Percentiles rank a stretch among this genome's conserved stretches.
Evolutionary conservation across 192 early-diverging fungal genomes (phyloP).

Genomic region (Obelidium mucronatum): DNA sequence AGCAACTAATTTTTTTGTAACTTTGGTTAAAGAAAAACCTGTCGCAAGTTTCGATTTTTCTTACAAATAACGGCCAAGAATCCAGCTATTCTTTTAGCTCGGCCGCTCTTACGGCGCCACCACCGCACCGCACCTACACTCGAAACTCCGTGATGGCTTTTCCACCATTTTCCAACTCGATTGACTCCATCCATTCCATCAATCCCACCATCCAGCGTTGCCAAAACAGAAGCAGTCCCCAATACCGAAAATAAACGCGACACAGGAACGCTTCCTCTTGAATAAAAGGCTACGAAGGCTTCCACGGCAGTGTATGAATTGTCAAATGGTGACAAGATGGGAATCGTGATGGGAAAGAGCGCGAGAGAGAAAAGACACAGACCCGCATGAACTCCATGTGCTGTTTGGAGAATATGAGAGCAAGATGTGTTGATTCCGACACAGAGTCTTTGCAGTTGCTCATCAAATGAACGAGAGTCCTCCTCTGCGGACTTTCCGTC

Average conservation of each 20-base stretch:
- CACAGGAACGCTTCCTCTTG: slow-evolving; percentile 1
- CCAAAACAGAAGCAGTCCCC: slow-evolving; percentile 13
- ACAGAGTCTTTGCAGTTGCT: slow-evolving; percentile 18
- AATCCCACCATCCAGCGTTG: slow-evolving; percentile 27
- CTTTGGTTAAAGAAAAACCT: no score
- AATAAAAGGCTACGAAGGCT: slow-evolving; percentile 31
- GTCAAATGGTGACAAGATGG: slow-evolving; percentile 8
- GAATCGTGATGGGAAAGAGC: slow-evolving; percentile 21
- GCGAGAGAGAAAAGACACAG: slow-evolving; percentile 29
- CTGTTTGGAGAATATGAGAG: slow-evolving; percentile 22
- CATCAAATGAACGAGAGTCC: slow-evolving; percentile 20
- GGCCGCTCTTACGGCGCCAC: slow-evolving; percentile 32
- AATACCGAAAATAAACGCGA: slow-evolving; percentile 32
- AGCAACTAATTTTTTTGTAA: not conserved
- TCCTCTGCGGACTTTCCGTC: slow-evolving; percentile 14
- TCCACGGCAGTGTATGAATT: not conserved
- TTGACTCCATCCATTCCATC: slow-evolving; percentile 11
- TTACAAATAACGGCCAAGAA: slow-evolving; percentile 29
- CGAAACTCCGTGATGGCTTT: not conserved
- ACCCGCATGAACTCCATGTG: slow-evolving; percentile 36
- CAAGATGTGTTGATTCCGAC: slow-evolving; percentile 21
- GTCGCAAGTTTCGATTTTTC: not conserved
- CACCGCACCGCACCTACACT: slow-evolving; percentile 28
- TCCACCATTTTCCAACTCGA: slow-evolving; percentile 17
- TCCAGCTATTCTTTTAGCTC: slow-evolving; percentile 22